Conservation (phyloP, 495 filamentous ascomycete species). For the Pseudevernia furfuracea region DNA sequence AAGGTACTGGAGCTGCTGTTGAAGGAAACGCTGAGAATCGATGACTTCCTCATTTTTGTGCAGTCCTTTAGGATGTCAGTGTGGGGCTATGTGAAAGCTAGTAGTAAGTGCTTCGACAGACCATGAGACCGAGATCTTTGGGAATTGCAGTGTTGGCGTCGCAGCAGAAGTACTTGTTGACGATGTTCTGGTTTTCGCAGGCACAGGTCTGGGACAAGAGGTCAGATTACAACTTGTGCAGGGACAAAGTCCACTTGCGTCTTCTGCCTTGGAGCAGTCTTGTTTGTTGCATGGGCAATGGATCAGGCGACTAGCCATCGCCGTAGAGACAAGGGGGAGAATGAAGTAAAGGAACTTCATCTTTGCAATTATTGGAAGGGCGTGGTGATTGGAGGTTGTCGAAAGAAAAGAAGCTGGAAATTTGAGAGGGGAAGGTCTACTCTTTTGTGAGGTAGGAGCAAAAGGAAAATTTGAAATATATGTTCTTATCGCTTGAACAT, state of each 20-base stretch:
- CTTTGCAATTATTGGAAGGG: background rate
- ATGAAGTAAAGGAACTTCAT: background rate
- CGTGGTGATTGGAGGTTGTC: background rate
- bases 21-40: background rate
- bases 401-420: background rate
- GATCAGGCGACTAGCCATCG: background rate
- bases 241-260: background rate
- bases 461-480: background rate
- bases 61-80: background rate
- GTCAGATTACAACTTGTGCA: background rate
- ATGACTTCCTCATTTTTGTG: background rate
- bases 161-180: slow-evolving; percentile 5
- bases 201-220: background rate
- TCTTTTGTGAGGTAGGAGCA: background rate
- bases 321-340: background rate
- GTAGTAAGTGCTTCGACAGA: background rate
- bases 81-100: background rate
- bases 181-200: slow-evolving; percentile 3
- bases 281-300: background rate
- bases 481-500: background rate
- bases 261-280: background rate
- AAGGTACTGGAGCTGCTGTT: background rate
- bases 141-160: background rate
- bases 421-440: background rate
- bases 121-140: background rate